Conservation (phyloP, 768 basidiomycete genomes). For the Pulveroboletus ravenelii region DNA sequence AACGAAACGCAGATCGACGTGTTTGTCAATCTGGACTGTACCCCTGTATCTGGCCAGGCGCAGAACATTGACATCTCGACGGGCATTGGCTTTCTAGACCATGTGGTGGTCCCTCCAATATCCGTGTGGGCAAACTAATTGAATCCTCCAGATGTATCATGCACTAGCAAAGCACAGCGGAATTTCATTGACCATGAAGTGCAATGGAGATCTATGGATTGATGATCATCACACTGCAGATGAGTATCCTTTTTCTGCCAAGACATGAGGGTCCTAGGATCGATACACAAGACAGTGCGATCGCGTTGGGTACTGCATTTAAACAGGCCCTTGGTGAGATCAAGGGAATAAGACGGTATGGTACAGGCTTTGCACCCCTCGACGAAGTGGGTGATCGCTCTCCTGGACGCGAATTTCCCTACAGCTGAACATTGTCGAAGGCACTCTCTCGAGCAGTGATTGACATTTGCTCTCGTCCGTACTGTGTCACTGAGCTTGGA, state of each 20-base stretch:
- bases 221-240: constrained; percentile 99
- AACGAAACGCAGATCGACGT: constrained; percentile 91
- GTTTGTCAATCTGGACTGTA: constrained; percentile 74
- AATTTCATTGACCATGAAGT: constrained; percentile 86
- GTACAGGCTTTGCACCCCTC: constrained; percentile 92
- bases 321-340: constrained; percentile 94
- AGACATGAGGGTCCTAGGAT: constrained; percentile 14
- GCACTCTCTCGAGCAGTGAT: constrained; percentile 94
- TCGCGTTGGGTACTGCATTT: constrained; percentile 85
- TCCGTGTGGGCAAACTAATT: background rate
- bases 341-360: constrained; percentile 90
- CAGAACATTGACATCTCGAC: constrained; percentile 86
- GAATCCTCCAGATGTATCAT: constrained; percentile 78
- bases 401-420: background rate
- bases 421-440: constrained; percentile 37
- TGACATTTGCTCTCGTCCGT: constrained; percentile 96
- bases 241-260: constrained; percentile 44
- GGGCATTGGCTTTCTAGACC: constrained; percentile 98
- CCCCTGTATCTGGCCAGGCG: constrained; percentile 50
- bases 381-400: constrained; percentile 68
- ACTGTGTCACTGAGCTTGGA: constrained; percentile 88
- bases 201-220: constrained; percentile 93
- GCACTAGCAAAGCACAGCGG: constrained; percentile 96
- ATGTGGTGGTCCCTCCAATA: constrained; percentile 48
- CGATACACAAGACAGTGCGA: constrained; percentile 75